These are phyloP conservation scores for Clonostachys rosea DNA, from an alignment of 2,329 filamentous ascomycete species.

Conservation along the genomic window DNA sequence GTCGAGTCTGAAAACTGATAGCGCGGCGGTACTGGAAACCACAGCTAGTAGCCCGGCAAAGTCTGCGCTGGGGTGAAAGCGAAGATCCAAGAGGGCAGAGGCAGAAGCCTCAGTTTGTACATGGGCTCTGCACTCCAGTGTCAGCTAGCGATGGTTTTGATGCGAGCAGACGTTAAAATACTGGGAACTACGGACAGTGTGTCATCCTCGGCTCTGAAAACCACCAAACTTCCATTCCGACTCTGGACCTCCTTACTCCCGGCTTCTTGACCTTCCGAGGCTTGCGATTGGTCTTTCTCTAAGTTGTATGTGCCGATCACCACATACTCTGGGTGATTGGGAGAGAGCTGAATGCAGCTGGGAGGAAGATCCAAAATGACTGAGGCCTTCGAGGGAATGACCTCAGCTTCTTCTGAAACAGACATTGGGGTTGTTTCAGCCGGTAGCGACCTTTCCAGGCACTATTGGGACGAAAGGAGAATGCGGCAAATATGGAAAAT, in stretches of 20 bases:
- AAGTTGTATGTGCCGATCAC: conserved; percentile 84
- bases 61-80: conserved; percentile 58
- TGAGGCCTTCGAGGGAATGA: conserved; percentile 38
- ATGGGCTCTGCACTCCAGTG: conserved; percentile 33
- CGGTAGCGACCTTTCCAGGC: too few species aligned
- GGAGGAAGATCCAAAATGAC: conserved; percentile 62
- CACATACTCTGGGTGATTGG: conserved; percentile 57
- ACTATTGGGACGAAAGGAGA: too few species aligned
- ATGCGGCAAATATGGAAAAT: too few species aligned
- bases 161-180: conserved; percentile 1
- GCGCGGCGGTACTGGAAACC: conserved; percentile 70
- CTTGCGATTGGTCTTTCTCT: conserved; percentile 35
- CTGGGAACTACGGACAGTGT: conserved; percentile 13
- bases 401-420: neutral
- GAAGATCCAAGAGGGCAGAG: conserved; percentile 79
- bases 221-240: conserved; percentile 68
- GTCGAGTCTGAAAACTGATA: conserved; percentile 59
- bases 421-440: too few species aligned
- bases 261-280: conserved; percentile 4
- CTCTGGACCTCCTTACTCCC: conserved; percentile 45
- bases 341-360: conserved; percentile 74
- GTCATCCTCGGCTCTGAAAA: conserved; percentile 52
- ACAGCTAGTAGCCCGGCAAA: conserved; percentile 59
- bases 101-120: conserved; percentile 58
- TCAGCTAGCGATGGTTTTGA: neutral